A percentile compares a stretch with the other conserved stretches of the same genome.
These are phyloP conservation scores for Cymbopogon flexuosus DNA, from an alignment of 202 grass and related monocot species.

Conservation along the genomic window DNA sequence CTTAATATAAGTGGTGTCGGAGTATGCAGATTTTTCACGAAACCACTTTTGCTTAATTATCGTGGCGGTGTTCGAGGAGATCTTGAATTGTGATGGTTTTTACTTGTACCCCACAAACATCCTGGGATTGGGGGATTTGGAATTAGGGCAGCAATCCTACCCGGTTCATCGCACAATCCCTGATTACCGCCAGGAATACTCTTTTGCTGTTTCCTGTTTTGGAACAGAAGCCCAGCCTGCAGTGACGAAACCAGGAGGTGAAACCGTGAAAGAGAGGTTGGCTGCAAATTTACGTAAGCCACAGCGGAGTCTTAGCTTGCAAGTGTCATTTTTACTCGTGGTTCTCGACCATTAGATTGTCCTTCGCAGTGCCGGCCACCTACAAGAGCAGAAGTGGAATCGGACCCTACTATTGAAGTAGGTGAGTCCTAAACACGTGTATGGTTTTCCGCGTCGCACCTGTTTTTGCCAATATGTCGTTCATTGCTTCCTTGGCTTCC, in stretches of 20 bases:
- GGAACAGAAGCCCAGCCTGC: neutral
- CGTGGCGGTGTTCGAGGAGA: neutral
- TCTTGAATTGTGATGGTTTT: neutral
- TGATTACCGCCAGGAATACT: neutral
- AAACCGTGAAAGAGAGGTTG: neutral
- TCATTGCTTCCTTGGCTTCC: slow-evolving; percentile 20
- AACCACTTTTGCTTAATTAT: neutral
- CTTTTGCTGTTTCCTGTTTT: neutral
- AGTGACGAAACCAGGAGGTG: neutral
- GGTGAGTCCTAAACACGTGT: slow-evolving; percentile 9
- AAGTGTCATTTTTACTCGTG: slow-evolving; percentile 9
- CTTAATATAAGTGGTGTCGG: neutral
- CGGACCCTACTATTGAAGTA: neutral
- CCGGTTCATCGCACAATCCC: neutral
- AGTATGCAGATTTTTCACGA: neutral
- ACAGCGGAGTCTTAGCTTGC: neutral
- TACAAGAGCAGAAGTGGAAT: neutral
- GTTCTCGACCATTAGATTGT: neutral
- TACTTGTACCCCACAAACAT: neutral
- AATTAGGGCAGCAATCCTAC: neutral
- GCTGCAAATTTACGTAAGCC: slow-evolving; percentile 22
- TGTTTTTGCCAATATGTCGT: neutral
- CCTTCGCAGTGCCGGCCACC: neutral
- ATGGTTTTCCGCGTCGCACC: slow-evolving; percentile 31
- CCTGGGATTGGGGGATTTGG: neutral